Evolutionary conservation across 2,329 filamentous ascomycete genomes (phyloP).

Genomic region (Colletotrichum musicola): DNA sequence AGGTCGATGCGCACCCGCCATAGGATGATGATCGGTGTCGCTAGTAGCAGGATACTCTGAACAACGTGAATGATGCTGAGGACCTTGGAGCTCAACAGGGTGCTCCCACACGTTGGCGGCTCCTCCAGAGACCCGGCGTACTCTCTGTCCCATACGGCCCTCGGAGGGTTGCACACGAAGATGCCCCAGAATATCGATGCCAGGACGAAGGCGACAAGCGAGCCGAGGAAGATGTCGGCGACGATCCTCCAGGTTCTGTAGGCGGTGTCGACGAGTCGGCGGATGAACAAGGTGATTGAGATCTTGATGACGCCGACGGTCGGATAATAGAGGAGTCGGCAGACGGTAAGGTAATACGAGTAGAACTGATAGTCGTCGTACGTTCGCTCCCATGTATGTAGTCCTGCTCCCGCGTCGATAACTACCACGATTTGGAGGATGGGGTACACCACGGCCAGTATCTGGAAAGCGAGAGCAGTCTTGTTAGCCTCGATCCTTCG

Average conservation of each 20-base stretch:
- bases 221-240: constrained; percentile 46
- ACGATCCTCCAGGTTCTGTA: constrained; percentile 43
- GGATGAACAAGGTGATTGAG: constrained; percentile 38
- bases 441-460: constrained; percentile 28
- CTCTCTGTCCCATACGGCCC: constrained; percentile 35
- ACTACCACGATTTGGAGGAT: constrained; percentile 36
- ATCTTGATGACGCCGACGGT: constrained; percentile 39
- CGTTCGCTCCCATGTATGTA: constrained; percentile 35
- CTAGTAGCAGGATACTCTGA: constrained; percentile 47
- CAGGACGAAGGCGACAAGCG: constrained; percentile 44
- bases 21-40: constrained; percentile 47
- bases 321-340: constrained; percentile 32
- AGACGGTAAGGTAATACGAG: constrained; percentile 27
- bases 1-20: constrained; percentile 47
- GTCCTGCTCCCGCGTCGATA: constrained; percentile 32
- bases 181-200: constrained; percentile 44
- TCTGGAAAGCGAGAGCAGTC: neutral
- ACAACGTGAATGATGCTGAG: constrained; percentile 48
- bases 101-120: constrained; percentile 23
- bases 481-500: too few relatives aligned
- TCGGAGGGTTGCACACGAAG: constrained; percentile 43
- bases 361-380: constrained; percentile 38
- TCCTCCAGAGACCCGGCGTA: constrained; percentile 22
- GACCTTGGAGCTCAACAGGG: constrained; percentile 38
- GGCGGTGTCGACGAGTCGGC: constrained; percentile 32